phyloP scores from a whole-genome alignment of 495 filamentous ascomycete species.

The Trypethelium eluteriae region DNA sequence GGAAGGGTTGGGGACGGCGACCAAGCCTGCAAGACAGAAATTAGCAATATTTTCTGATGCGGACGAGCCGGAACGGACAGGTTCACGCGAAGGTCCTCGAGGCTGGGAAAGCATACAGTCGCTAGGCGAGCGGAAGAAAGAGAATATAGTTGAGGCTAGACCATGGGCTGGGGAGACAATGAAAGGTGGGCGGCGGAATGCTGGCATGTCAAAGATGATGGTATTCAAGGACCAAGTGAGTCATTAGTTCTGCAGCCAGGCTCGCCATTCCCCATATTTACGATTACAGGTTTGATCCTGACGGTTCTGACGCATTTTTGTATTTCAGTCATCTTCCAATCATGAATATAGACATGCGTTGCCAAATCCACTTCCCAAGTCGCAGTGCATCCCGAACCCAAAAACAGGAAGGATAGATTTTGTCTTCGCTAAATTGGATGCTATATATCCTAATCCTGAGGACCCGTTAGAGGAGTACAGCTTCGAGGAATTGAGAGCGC shows the following conservation, averaged over 20 bases:
- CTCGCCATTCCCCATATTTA: constrained; percentile 63
- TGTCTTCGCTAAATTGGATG: constrained; percentile 76
- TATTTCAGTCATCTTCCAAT: constrained; percentile 48
- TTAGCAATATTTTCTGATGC: constrained; percentile 85
- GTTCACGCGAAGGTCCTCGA: constrained; percentile 38
- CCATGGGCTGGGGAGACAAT: constrained; percentile 90
- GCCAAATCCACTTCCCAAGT: constrained; percentile 18
- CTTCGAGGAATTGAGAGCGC: constrained; percentile 85
- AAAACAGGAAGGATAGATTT: constrained; percentile 71
- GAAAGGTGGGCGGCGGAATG: constrained; percentile 73
- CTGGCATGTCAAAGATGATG: constrained; percentile 69
- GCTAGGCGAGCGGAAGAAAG: constrained; percentile 80
- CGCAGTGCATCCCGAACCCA: constrained; percentile 50
- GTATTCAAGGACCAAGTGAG: constrained; percentile 96
- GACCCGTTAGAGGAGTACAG: constrained; percentile 64
- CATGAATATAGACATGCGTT: constrained; percentile 14
- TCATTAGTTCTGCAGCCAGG: constrained; percentile 30
- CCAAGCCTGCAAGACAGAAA: constrained; percentile 63
- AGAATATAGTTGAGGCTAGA: constrained; percentile 77
- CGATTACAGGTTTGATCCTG: constrained; percentile 94
- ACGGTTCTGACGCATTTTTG: constrained; percentile 50
- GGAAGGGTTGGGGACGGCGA: constrained; percentile 45
- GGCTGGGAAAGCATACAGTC: constrained; percentile 93
- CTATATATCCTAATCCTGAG: constrained; percentile 69
- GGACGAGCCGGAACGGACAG: constrained; percentile 36